A percentile compares a stretch with the other conserved stretches of the same genome.
phyloP scores from a whole-genome alignment of 768 basidiomycete species.

The Leccinum disarticulatum region DNA sequence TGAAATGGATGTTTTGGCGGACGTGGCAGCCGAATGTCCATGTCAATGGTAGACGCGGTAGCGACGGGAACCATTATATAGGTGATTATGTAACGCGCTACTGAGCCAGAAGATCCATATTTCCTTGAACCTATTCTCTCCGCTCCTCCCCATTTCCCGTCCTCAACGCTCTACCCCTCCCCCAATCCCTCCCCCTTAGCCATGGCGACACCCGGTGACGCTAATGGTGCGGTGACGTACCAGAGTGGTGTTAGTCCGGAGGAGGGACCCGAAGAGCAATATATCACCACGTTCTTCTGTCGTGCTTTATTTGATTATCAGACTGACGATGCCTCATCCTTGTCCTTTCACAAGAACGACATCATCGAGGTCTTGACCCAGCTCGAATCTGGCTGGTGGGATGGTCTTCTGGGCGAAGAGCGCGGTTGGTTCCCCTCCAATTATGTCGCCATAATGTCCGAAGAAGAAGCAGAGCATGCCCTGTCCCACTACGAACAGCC shows the following conservation, averaged over 20 bases:
- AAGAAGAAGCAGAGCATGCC: conserved; percentile 75
- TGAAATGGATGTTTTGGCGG: conserved; percentile 8
- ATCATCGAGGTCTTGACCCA: conserved; percentile 92
- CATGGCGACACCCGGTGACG: conserved; percentile 21
- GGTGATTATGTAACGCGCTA: conserved; percentile 27
- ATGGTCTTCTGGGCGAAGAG: conserved; percentile 85
- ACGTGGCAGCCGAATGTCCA: conserved; percentile 5
- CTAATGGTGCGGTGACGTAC: conserved; percentile 22
- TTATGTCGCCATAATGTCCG: conserved; percentile 78
- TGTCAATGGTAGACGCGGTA: conserved; percentile 7
- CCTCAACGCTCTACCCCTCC: conserved; percentile 7
- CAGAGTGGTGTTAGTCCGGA: conserved; percentile 26
- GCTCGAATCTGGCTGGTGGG: conserved; percentile 98
- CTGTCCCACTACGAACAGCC: conserved; percentile 38
- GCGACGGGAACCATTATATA: conserved; percentile 11
- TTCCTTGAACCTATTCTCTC: conserved; percentile 2
- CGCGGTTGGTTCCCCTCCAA: conserved; percentile 98
- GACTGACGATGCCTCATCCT: conserved; percentile 83
- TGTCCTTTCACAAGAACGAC: conserved; percentile 84
- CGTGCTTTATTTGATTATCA: conserved; percentile 90
- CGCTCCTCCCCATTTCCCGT: conserved; percentile 13
- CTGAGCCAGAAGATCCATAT: conserved; percentile 15
- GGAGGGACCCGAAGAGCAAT: conserved; percentile 53
- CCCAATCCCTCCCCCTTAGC: conserved; percentile 2
- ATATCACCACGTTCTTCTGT: conserved; percentile 75